Base-by-base conservation (phyloP, 192 early-diverging fungal genomes). In the Backusella psychrophila region DNA sequence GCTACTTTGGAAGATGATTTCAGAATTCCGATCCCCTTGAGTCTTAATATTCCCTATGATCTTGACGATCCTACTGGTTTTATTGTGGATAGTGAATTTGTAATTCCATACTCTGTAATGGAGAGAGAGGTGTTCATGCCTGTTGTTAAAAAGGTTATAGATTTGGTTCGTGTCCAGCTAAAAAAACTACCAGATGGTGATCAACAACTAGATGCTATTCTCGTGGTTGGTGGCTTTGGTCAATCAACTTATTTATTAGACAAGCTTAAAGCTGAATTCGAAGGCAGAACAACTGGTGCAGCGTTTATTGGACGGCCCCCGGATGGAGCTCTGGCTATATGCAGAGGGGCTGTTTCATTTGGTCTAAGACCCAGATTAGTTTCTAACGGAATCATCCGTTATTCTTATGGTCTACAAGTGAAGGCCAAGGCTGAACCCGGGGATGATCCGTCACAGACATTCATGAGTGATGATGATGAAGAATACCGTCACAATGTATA, bases 211-310 rank as follows among this genome's bases (percentile, higher is more conserved):
- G 77, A 82, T 29, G 85, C 85, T 31, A 84, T 88, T 34, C 82
- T 88, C 46, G 71, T 88, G 63, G 87, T 86, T 11, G 87, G 87
- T 72, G 87, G 86, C 9, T 89, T 89, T 52, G 82, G 84, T 33
- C 85, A 81, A n/a, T 87, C 84, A 56, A 79, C 81, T 71, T 89
- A 89, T 69, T 77, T 89, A 23, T 80, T 78, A 52, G 74, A 72
- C 46, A 84, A 81, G 65, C 76, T 87, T 36, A 76, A 79, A 36
- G 66, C 81, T 31, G 79, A 68, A 9, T 87, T 85, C 35, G 77
- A 69, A 19, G 66, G 38, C 23, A 78, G 76, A 34, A 8, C 0
- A 23, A 9, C 42, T n/a, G 36, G 21, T 70, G 86, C 86, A 8
- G 73, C 66, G 19, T 78, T 82, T 44, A 85, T 89, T 59, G 84